Evolutionary conservation across 1,284 basidiomycete genomes (phyloP).

Genomic region (Sporisorium graminicola): DNA sequence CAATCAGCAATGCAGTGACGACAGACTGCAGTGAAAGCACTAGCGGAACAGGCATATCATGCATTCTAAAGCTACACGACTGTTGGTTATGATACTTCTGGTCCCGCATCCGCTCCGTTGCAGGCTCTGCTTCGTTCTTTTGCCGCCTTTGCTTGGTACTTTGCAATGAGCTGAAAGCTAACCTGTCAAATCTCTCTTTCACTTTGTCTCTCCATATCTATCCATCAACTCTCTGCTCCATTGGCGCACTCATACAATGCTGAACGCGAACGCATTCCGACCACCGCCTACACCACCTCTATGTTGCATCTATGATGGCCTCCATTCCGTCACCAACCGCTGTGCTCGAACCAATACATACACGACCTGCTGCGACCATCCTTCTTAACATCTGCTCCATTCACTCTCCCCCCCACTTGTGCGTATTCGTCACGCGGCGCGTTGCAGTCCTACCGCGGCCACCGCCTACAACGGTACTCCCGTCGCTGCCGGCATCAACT

Average conservation of each 20-base stretch:
- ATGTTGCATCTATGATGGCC: background rate
- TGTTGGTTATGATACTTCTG: background rate
- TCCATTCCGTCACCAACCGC: background rate
- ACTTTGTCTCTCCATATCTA: background rate
- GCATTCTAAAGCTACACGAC: no score
- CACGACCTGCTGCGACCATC: background rate
- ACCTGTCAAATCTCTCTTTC: background rate
- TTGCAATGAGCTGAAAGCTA: background rate
- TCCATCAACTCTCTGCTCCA: background rate
- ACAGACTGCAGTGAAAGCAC: background rate
- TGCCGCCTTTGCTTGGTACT: background rate
- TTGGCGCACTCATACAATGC: background rate
- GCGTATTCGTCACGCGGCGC: slow-evolving; percentile 23
- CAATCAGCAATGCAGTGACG: background rate
- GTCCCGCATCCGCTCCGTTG: background rate
- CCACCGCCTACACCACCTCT: background rate
- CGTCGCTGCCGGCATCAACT: slow-evolving; percentile 58
- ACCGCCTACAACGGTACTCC: slow-evolving; percentile 57
- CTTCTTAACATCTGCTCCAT: background rate
- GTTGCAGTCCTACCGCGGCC: slow-evolving; percentile 53
- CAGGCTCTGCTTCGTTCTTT: background rate
- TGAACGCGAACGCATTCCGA: background rate
- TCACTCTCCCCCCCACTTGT: slow-evolving; percentile 14
- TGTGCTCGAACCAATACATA: background rate
- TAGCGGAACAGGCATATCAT: no score